These are phyloP conservation scores for Naganishia randhawae DNA, from an alignment of 768 basidiomycete species.

Conservation along the genomic window DNA sequence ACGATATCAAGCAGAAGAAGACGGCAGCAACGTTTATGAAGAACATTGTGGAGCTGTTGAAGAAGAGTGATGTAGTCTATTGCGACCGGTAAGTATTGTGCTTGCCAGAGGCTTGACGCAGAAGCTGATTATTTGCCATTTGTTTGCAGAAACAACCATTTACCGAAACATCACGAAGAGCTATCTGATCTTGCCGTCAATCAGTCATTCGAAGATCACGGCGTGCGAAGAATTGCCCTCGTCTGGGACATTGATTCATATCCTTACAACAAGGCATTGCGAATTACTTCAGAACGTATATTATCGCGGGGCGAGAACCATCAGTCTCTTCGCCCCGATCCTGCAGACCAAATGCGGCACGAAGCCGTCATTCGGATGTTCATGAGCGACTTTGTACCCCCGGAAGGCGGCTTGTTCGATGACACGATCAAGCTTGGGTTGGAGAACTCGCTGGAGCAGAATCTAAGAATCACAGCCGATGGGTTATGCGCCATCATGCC, in stretches of 20 bases:
- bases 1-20: constrained; percentile 78
- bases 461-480: constrained; percentile 60
- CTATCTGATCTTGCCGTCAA: constrained; percentile 59
- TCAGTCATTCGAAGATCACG: constrained; percentile 44
- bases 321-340: constrained; percentile 64
- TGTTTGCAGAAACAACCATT: constrained; percentile 77
- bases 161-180: constrained; percentile 68
- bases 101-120: background rate
- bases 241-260: constrained; percentile 67
- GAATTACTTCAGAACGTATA: constrained; percentile 74
- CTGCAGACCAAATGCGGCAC: constrained; percentile 59
- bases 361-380: constrained; percentile 82
- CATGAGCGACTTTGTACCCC: constrained; percentile 53
- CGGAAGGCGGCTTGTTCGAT: constrained; percentile 61
- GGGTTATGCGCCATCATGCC: constrained; percentile 57
- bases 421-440: constrained; percentile 55
- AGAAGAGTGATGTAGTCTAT: constrained; percentile 65
- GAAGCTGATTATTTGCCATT: background rate
- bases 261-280: constrained; percentile 61
- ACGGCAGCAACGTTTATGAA: constrained; percentile 63
- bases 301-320: constrained; percentile 74
- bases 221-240: constrained; percentile 73
- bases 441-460: constrained; percentile 56
- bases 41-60: constrained; percentile 65
- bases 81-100: constrained; percentile 73